These are phyloP conservation scores for Canna indica DNA, from an alignment of 176 grass and related monocot species.

Conservation along the genomic window DNA sequence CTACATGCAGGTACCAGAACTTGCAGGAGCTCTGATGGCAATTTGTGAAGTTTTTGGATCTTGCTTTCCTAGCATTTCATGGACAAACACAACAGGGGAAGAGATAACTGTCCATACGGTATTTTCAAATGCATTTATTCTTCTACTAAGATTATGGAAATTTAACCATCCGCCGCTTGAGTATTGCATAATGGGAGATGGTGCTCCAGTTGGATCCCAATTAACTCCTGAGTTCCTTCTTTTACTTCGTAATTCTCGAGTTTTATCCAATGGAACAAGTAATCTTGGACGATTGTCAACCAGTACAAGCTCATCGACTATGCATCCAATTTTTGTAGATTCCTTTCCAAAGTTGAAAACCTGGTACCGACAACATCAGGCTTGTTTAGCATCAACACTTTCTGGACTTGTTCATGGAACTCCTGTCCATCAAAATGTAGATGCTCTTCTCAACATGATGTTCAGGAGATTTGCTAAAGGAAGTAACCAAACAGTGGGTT, in stretches of 20 bases:
- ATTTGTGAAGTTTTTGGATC: conserved; percentile 93
- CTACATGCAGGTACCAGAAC: conserved; percentile 61
- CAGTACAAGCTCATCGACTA: conserved; percentile 29
- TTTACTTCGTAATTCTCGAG: conserved; percentile 61
- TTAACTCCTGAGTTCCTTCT: conserved; percentile 94
- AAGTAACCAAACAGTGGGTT: conserved; percentile 38
- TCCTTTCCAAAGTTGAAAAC: conserved; percentile 90
- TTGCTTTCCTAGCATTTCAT: conserved; percentile 62
- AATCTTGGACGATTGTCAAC: conserved; percentile 24
- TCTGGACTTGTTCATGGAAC: conserved; percentile 77
- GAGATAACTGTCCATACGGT: conserved; percentile 66
- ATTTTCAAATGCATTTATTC: conserved; percentile 96
- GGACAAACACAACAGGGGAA: conserved; percentile 52
- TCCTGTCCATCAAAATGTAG: conserved; percentile 77
- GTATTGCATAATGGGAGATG: conserved; percentile 87
- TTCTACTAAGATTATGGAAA: conserved; percentile 94
- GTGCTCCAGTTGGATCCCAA: conserved; percentile 87
- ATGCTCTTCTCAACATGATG: conserved; percentile 86
- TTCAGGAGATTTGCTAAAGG: conserved; percentile 73
- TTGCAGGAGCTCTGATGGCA: conserved; percentile 83
- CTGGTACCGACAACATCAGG: conserved; percentile 93
- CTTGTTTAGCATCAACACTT: conserved; percentile 95
- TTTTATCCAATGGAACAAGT: conserved; percentile 26
- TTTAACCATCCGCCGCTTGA: conserved; percentile 96
- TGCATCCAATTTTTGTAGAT: conserved; percentile 77